Evolutionary conservation across 495 filamentous ascomycete species (phyloP).

Genomic region (Annulohypoxylon stygium): DNA sequence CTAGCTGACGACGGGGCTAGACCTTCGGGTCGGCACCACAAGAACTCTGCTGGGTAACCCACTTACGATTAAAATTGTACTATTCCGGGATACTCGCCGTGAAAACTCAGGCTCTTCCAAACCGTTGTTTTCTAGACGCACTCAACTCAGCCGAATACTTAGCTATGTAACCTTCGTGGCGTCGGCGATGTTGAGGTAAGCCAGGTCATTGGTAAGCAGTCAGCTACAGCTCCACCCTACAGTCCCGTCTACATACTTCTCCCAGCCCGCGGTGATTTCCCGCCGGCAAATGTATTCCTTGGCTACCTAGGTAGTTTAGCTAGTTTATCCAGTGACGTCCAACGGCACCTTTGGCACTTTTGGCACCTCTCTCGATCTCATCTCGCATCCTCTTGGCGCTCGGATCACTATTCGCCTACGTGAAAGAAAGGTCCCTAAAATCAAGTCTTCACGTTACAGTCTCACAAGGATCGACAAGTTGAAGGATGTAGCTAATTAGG

Average conservation of each 20-base stretch:
- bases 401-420: constrained; percentile 12
- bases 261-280: constrained; percentile 32
- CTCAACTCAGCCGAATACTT: constrained; percentile 26
- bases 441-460: constrained; percentile 29
- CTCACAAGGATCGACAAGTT: constrained; percentile 17
- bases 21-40: constrained; percentile 10
- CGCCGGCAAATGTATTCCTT: constrained; percentile 40
- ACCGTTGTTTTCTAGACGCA: constrained; percentile 7
- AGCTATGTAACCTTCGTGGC: constrained; percentile 19
- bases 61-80: constrained; percentile 19
- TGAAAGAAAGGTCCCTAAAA: constrained; percentile 4
- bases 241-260: constrained; percentile 20
- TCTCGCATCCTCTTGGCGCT: constrained; percentile 37
- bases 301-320: constrained; percentile 31
- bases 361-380: constrained; percentile 27
- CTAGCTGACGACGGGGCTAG: constrained; percentile 30
- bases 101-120: constrained; percentile 10
- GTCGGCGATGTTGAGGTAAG: constrained; percentile 21
- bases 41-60: constrained; percentile 16
- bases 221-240: constrained; percentile 22
- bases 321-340: constrained; percentile 41
- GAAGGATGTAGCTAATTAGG: constrained; percentile 15
- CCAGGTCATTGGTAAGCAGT: constrained; percentile 26
- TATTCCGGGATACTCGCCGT: constrained; percentile 19
- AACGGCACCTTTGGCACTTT: constrained; percentile 1